Base-by-base conservation (phyloP, 1,139 yeast genomes). In the Nadsonia commutata region DNA sequence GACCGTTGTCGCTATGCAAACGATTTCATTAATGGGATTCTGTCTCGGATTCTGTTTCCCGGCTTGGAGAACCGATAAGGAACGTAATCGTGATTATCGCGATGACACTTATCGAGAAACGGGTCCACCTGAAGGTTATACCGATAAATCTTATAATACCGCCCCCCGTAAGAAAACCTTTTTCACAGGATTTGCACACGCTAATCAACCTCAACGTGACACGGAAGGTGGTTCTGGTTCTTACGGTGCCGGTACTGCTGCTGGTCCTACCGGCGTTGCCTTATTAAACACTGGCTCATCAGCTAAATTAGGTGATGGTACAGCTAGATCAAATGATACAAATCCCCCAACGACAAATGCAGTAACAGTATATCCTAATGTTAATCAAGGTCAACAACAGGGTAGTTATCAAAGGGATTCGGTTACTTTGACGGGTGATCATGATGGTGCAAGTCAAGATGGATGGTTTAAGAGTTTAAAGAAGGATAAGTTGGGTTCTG, bases 1-100 rank as follows among this genome's bases (percentile, higher is more conserved):
- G 90, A 68, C 81, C 18, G 62, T 75, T 2, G 72, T 70, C 2
- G 72, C 71, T 43, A 59, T 73, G 52, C 56, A 73, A 43, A 48
- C 72, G 33, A 45, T 74, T 27, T 48, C 60, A 39, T 48, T 56
- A 45, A 27, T 64, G 40, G 49, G 62, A 43, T 56, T 57, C 51
- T 54, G 59, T 56, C 47, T 56, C 49, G 53, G 55, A 17, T 53
- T 61, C 48, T 53, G 58, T 46, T 18, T 45, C 18, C 45, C 49
- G 36, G 45, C 47, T 36, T 31, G 43, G 4, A 18, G 44, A 20
- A 6, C 23, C 23, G 9, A 21, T 21, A 9, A 21, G 23, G 9
- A 21, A 9, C 6, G 9, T 21, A 21, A 21, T 21, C 23, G 23
- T 9, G 9, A 21, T 9, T 9, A 9, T 9, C 8, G 23, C 6